Evolutionary conservation across 2,329 filamentous ascomycete genomes (phyloP).

Genomic region (Cercospora sp.): DNA sequence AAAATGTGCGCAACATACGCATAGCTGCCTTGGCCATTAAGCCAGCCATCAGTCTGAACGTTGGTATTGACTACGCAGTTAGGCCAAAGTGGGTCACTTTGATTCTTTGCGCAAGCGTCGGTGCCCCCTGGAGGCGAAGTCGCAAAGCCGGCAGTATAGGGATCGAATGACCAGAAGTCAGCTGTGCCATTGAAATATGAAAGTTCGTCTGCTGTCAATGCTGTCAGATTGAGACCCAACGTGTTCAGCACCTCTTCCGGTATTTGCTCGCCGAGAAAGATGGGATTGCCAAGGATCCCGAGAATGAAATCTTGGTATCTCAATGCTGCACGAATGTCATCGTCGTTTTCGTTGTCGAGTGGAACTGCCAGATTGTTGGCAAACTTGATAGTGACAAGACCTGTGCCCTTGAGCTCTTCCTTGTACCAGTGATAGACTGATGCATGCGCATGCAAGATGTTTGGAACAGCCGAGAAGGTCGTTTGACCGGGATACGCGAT

Average conservation of each 20-base stretch:
- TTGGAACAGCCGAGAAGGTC: conserved; percentile 38
- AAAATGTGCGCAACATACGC: conserved; percentile 4
- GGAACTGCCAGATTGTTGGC: conserved; percentile 45
- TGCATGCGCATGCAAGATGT: conserved; percentile 32
- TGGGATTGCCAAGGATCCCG: conserved; percentile 55
- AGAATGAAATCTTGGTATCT: conserved; percentile 51
- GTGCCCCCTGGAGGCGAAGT: conserved; percentile 41
- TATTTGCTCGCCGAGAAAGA: conserved; percentile 53
- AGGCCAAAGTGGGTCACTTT: conserved; percentile 39
- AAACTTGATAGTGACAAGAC: conserved; percentile 53
- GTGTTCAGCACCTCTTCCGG: conserved; percentile 53
- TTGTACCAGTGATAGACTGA: conserved; percentile 51
- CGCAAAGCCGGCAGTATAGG: conserved; percentile 42
- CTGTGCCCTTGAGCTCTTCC: conserved; percentile 54
- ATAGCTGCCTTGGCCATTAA: conserved; percentile 29
- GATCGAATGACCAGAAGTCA: conserved; percentile 44
- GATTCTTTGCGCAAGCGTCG: conserved; percentile 41
- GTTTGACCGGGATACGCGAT: conserved; percentile 17
- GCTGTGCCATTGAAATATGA: conserved; percentile 30
- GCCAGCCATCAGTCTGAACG: conserved; percentile 30
- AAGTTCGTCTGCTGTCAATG: conserved; percentile 53
- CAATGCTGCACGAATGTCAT: conserved; percentile 49
- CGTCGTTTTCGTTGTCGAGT: conserved; percentile 41
- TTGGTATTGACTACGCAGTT: conserved; percentile 32
- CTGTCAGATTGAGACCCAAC: conserved; percentile 50